Conservation (phyloP, 176 grass and related monocot species). For the Tillandsia fasciculata region DNA sequence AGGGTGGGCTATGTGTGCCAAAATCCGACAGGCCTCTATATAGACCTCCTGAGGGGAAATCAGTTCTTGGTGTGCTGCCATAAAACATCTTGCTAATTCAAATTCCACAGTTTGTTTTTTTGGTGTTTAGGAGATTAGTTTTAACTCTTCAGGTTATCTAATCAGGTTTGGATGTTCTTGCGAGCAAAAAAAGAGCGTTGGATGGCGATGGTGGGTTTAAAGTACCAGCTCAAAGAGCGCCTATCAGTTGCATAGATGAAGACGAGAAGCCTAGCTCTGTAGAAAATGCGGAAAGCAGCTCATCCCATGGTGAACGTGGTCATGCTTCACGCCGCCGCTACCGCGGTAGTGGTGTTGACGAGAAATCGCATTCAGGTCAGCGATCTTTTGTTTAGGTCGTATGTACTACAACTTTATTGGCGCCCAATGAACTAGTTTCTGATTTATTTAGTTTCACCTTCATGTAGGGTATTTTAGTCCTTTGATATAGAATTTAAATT, state of each 20-base stretch:
- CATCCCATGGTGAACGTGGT: constrained; percentile 10
- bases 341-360: constrained; percentile 39
- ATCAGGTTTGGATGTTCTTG: constrained; percentile 74
- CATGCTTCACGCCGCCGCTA: constrained; percentile 37
- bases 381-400: constrained; percentile 11
- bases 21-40: constrained; percentile 57
- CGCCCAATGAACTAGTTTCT: not conserved
- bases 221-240: constrained; percentile 35
- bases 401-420: not conserved
- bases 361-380: constrained; percentile 34
- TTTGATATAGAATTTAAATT: no score
- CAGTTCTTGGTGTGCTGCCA: constrained; percentile 48
- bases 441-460: not conserved
- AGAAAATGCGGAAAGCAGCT: constrained; percentile 25
- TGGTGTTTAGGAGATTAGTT: not conserved
- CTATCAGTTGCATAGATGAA: constrained; percentile 51
- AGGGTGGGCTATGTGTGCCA: constrained; percentile 48
- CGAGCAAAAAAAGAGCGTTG: constrained; percentile 44
- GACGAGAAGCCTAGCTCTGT: constrained; percentile 40
- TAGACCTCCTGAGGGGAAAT: constrained; percentile 55
- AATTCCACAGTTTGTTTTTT: not conserved
- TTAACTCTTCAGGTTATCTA: constrained; percentile 7
- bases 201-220: constrained; percentile 39
- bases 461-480: not conserved
- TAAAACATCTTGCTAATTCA: not conserved